Conservation (phyloP, 2,329 filamentous ascomycete genomes). For the Paracamarosporium sp. region DNA sequence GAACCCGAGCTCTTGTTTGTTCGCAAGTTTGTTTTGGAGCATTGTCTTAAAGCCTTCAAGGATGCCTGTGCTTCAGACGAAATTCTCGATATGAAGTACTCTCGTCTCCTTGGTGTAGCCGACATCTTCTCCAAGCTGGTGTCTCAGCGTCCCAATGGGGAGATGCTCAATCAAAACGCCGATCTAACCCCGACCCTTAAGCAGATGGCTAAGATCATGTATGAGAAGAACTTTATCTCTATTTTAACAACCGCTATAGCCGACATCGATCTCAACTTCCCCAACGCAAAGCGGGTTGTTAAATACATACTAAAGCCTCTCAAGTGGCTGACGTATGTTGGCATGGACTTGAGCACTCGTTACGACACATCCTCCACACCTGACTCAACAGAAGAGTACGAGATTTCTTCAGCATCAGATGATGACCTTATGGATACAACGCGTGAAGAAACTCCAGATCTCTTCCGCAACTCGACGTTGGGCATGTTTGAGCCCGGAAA, state of each 20-base stretch:
- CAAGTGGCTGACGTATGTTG: conserved; percentile 84
- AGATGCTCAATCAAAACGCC: conserved; percentile 45
- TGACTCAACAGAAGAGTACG: conserved; percentile 77
- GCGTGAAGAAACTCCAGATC: conserved; percentile 82
- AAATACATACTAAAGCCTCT: conserved; percentile 95
- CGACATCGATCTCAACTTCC: conserved; percentile 94
- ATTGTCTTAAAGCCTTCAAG: conserved; percentile 88
- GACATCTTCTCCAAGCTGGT: conserved; percentile 95
- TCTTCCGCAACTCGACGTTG: conserved; percentile 94
- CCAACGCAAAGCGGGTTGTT: conserved; percentile 88
- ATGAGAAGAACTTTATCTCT: conserved; percentile 93
- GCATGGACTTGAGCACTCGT: conserved; percentile 81
- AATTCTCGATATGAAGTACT: conserved; percentile 82
- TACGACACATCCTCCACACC: conserved; percentile 74
- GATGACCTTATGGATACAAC: conserved; percentile 83
- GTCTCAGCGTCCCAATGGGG: conserved; percentile 58
- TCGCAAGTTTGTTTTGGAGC: conserved; percentile 92
- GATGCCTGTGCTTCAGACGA: conserved; percentile 83
- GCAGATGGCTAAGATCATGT: conserved; percentile 93
- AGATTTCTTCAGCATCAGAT: conserved; percentile 91
- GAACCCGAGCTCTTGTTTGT: conserved; percentile 89
- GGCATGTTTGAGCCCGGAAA: conserved; percentile 90
- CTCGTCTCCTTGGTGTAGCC: conserved; percentile 82
- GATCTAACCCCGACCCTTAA: conserved; percentile 67
- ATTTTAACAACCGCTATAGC: conserved; percentile 90